A percentile compares a stretch with the other conserved stretches of the same genome.
These are phyloP conservation scores for Fusarium protoensiforme DNA, from an alignment of 2,329 filamentous ascomycete genomes.

Conservation along the genomic window DNA sequence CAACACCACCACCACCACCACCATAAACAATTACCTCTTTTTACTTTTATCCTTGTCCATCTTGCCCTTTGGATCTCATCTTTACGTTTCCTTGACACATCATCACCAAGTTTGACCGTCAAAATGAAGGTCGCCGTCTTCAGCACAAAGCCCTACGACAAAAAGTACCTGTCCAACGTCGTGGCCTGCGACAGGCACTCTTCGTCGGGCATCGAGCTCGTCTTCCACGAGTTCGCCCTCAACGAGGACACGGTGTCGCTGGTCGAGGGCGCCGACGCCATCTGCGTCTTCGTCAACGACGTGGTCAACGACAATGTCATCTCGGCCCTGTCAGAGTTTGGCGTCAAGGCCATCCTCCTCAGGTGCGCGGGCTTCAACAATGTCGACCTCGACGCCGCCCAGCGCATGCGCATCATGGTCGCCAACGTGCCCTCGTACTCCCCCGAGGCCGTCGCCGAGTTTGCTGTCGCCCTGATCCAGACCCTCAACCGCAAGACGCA, in stretches of 20 bases:
- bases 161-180: conserved; percentile 61
- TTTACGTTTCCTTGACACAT: conserved; percentile 1
- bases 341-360: conserved; percentile 69
- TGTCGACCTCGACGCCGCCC: conserved; percentile 68
- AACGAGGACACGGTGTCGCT: conserved; percentile 66
- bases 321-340: conserved; percentile 57
- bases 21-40: neutral
- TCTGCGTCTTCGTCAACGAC: conserved; percentile 79
- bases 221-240: conserved; percentile 69
- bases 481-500: conserved; percentile 76
- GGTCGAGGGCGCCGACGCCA: conserved; percentile 62
- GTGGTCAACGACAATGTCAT: conserved; percentile 63
- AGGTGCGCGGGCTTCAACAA: conserved; percentile 78
- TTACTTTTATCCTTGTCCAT: conserved; percentile 1
- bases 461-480: conserved; percentile 74
- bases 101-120: neutral
- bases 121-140: conserved; percentile 71
- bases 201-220: conserved; percentile 56
- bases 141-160: conserved; percentile 73
- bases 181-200: conserved; percentile 46
- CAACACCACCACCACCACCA: neutral
- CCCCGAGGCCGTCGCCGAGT: conserved; percentile 77
- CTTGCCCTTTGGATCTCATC: neutral
- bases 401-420: conserved; percentile 66
- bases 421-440: conserved; percentile 76